Evolutionary conservation across 106 monocot species (phyloP), one percentile per base, ranked within the genome.

Genomic region (Phalaenopsis aphrodite): DNA sequence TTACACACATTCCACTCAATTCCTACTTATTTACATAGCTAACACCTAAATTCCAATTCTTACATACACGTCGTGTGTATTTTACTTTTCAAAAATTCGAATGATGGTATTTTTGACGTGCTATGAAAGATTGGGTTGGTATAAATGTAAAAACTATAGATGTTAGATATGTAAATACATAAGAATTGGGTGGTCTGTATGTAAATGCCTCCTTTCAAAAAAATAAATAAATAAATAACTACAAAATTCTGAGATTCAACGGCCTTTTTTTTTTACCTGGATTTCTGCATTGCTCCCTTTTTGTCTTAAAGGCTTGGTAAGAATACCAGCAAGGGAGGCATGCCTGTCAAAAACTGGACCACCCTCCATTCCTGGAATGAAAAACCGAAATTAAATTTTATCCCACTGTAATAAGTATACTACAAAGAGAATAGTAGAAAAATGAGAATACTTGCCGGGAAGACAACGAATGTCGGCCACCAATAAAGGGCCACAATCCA

Each of bases 401-500:
- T 41, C 43, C 47, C n/a, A 21, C 77, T 71, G 19, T 79, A 37
- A n/a, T 75, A 38, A 24, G 30, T 19, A 55, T 21, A 73, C 73
- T 4, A 18, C 49, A 21, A 75, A 77, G 30, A 83, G 9, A 17
- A 45, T 37, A 12, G 78, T 39, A 81, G 2, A 87, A 1, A 64
- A 23, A 49, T 47, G 36, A 80, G 41, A 48, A 83, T 16, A 36
- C 52, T 30, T 93, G 94, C 97, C 97, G 80, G 97, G 97, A 83
- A 97, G 92, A 76, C 94, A 87, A 42, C 84, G 88, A 41, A 97
- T 84, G 66, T 97, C 94, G 79, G 89, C 94, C 86, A 97, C 83
- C 58, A 97, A 72, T 57, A 97, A 71, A 45, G 94, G 87, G 72
- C 49, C 84, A 77, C 78, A 56, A 80, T 41, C 41, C 79, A 90